A percentile compares a stretch with the other conserved stretches of the same genome.
These are phyloP conservation scores for Ulvella scutata DNA, from an alignment of 139 green algal species.

Conservation along the genomic window DNA sequence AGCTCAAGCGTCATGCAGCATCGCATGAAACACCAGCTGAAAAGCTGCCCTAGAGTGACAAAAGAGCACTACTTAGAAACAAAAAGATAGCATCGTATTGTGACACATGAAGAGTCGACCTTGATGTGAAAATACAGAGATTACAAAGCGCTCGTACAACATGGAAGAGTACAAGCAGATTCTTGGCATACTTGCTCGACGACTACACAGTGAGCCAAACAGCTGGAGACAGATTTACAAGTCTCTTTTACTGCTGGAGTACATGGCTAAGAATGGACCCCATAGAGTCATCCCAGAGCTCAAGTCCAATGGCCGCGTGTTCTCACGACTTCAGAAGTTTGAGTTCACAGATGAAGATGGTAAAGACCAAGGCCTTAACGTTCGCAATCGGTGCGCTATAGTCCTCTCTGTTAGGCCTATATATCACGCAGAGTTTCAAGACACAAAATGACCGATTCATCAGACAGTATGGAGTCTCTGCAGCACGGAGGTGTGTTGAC, in stretches of 20 bases:
- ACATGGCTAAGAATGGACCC: slow-evolving; percentile 71
- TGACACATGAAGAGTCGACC: background rate
- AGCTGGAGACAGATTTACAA: slow-evolving; percentile 90
- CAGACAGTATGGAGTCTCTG: too few species aligned
- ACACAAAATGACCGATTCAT: too few species aligned
- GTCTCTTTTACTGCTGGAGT: slow-evolving; percentile 74
- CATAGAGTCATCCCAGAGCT: slow-evolving; percentile 13
- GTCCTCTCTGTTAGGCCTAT: too few species aligned
- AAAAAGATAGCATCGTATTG: background rate
- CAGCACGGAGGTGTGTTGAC: too few species aligned
- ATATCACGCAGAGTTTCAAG: too few species aligned
- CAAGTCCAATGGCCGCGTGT: slow-evolving; percentile 16
- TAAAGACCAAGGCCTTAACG: slow-evolving; percentile 30
- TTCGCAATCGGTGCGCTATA: background rate
- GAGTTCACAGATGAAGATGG: slow-evolving; percentile 68
- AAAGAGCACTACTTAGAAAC: background rate
- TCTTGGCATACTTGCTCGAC: slow-evolving; percentile 53
- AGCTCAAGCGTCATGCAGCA: background rate
- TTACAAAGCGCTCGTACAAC: slow-evolving; percentile 51
- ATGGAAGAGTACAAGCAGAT: slow-evolving; percentile 64
- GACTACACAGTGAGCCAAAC: slow-evolving; percentile 54
- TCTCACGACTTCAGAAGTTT: slow-evolving; percentile 43
- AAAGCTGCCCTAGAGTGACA: background rate
- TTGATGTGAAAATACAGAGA: slow-evolving; percentile 47
- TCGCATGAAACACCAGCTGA: background rate